Evolutionary conservation across 2,329 filamentous ascomycete genomes (phyloP), one percentile per base, ranked within the genome.

Genomic region (Colletotrichum agaves): DNA sequence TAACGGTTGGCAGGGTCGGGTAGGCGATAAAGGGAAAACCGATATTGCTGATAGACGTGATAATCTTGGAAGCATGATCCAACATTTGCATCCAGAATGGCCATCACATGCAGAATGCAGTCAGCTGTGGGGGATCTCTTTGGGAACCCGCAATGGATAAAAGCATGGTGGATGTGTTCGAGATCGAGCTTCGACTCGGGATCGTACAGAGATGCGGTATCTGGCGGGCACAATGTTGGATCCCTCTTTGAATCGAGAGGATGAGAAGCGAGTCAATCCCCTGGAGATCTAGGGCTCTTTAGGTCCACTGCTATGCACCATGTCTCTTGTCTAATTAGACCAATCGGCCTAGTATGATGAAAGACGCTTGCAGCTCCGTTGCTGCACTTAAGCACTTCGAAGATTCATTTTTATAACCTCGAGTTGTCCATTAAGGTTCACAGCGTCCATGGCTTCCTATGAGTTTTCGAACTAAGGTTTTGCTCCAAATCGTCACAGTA

Each of bases 231-330:
- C 55, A 23, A 43, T 43, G 13, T 60, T 52, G 55, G 23, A 44
- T 39, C 56, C 47, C 62, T 35, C 37, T 43, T 33, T 41, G 41
- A 35, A 44, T 33, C 41, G 33, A 58, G 31, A 41, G 33, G 37
- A 39, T 39, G 27, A 37, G 37, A 50, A 57, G 52, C 59, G 59
- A 63, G 50, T 50, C 33, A 66, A 56, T 49, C 41, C 50, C 58
- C 50, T 67, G 58, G 37, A 27, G 58, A 57, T 62, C 50, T 56
- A 44, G 35, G 27, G 19, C 35, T 44, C 41, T 57, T 47, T 27
- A 50, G 59, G 50, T 17, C 58, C 63, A 56, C 59, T 62, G 60
- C 23, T 41, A 46, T 67, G 58, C 35, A 57, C 43, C 50, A 41
- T 23, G 12, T 33, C 63, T 50, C 44, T 52, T 52, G 41, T 52